Base-by-base conservation (phyloP, 441 rosid genomes). In the Flueggea neowawraea region DNA sequence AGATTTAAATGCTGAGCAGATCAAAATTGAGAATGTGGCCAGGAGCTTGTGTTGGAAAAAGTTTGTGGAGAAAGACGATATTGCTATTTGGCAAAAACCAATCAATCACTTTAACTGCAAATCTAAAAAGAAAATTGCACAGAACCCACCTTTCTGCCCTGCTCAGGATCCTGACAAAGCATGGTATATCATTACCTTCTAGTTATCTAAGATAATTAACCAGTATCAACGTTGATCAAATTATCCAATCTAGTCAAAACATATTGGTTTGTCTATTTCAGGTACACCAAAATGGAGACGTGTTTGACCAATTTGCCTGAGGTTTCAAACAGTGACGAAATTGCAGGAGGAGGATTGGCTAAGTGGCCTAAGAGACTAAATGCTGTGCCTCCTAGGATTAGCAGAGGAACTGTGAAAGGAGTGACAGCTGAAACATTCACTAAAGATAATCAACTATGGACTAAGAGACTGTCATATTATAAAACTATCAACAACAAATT, bases 71-170 rank as follows among this genome's bases (percentile, higher is more conserved):
- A 87, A 72, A 59, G 89, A 62, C 4, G 96, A 87, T 49, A 89
- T 91, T 67, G 91, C 95, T 2, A 79, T 91, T 52, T 91, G 96
- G 98, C 87, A 74, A 66, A 91, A 91, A 67, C 96, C 95, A 22
- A 11, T 70, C 47, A 84, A 84, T 69, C 89, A 86, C 65, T 7
- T 84, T 0, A 65, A 75, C 22, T 86, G 92, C 41, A 75, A 78
- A 67, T 31, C 51, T 33, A 71, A 64, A 39, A 67, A 61, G 31
- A 82, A 75, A 16, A 64, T 57, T 45, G n/a, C 68, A 10, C 78
- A 70, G 41, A 69, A 17, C 47, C 81, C 68, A 4, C 67, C 67
- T 43, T 70, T 84, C 62, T 86, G 89, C 62, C 78, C 77, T 0
- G 52, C 72, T 58, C 75, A 61, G 12, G 88, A 91, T 58, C 82